Evolutionary conservation across 148 eudicot genomes (phyloP).

Genomic region (Fagopyrum esculentum): DNA sequence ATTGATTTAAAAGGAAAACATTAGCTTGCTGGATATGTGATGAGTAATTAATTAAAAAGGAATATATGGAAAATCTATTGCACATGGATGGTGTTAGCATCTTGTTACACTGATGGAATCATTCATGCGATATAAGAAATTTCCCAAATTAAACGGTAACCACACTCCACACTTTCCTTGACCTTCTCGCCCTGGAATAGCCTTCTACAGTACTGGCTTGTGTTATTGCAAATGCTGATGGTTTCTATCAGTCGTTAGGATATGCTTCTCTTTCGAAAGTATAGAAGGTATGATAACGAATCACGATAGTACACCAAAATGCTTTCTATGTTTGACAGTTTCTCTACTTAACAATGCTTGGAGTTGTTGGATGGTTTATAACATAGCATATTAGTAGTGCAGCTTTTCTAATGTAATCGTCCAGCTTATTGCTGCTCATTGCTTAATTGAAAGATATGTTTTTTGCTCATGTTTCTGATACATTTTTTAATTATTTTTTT

Average conservation of each 20-base stretch:
- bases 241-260: neutral
- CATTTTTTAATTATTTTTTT: neutral
- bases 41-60: neutral
- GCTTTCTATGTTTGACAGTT: neutral
- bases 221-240: neutral
- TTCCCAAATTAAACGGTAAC: neutral
- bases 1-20: neutral
- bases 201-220: neutral
- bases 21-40: neutral
- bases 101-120: neutral
- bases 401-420: neutral
- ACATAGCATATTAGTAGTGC: neutral
- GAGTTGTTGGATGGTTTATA: neutral
- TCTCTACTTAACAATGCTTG: neutral
- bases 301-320: neutral
- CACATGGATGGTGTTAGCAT: neutral
- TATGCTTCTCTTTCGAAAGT: neutral
- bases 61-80: neutral
- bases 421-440: neutral
- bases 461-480: neutral
- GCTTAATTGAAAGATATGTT: neutral
- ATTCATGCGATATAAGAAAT: neutral
- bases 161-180: neutral
- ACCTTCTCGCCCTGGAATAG: neutral
- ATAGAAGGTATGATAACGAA: neutral